Evolutionary conservation across 192 early-diverging fungal genomes (phyloP).

Genomic region (Podila horticola): DNA sequence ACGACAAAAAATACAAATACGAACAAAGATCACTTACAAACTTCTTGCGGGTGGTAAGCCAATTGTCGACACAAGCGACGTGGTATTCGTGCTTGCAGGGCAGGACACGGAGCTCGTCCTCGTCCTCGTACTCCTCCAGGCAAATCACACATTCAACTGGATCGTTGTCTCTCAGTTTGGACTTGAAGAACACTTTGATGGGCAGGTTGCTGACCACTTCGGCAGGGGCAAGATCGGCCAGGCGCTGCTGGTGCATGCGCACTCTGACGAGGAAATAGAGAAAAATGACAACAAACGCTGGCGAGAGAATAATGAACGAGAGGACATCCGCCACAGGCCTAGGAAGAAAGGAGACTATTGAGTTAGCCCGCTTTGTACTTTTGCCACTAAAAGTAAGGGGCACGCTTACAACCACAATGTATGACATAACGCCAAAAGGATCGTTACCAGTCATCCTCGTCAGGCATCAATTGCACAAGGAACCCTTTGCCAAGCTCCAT

Average conservation of each 20-base stretch:
- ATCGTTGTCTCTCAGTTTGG: constrained; percentile 74
- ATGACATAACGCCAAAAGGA: not conserved
- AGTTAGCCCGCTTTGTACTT: too few relatives aligned
- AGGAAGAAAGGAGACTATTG: not conserved
- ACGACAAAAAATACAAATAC: not conserved
- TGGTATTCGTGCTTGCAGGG: constrained; percentile 94
- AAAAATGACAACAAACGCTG: constrained; percentile 79
- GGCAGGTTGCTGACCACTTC: constrained; percentile 82
- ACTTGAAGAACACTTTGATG: constrained; percentile 67
- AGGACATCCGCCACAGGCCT: constrained; percentile 83
- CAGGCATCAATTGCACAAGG: constrained; percentile 17
- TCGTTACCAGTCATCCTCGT: constrained; percentile 39
- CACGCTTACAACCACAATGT: not conserved
- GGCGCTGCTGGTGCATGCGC: constrained; percentile 74
- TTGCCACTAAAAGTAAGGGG: too few relatives aligned
- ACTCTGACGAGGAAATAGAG: constrained; percentile 78
- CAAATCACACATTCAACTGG: constrained; percentile 91
- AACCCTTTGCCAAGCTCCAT: constrained; percentile 48
- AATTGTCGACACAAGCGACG: constrained; percentile 89
- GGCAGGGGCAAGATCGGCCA: constrained; percentile 81
- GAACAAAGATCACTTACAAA: constrained; percentile 78
- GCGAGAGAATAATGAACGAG: constrained; percentile 83
- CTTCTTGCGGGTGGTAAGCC: constrained; percentile 88
- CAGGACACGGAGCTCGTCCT: constrained; percentile 80
- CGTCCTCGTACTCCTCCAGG: constrained; percentile 88